These are phyloP conservation scores for Oryza rufipogon DNA, from an alignment of 176 grass and related monocot species.

Conservation along the genomic window DNA sequence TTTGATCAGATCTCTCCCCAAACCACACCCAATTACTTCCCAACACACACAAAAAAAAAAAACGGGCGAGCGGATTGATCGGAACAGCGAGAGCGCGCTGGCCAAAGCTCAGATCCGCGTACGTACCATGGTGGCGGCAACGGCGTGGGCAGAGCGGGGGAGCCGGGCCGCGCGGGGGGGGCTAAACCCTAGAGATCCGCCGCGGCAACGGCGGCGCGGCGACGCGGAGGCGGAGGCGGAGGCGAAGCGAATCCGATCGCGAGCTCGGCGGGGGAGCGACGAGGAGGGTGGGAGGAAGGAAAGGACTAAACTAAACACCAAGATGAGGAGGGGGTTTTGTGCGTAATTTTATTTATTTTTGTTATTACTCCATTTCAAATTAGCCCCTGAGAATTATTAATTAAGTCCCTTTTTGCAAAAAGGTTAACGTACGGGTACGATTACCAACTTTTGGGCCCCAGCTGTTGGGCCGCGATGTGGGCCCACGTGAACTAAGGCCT, in stretches of 20 bases:
- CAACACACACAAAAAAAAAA: not conserved
- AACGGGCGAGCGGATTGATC: not conserved
- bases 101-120: constrained; percentile 48
- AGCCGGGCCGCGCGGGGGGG: not conserved
- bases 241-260: constrained; percentile 42
- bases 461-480: not conserved
- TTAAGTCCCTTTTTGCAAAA: not conserved
- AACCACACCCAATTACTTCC: not conserved
- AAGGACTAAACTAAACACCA: not conserved
- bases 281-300: constrained; percentile 17
- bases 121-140: constrained; percentile 54
- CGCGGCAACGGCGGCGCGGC: not conserved
- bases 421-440: not conserved
- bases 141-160: not conserved
- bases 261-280: constrained; percentile 39
- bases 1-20: constrained; percentile 70
- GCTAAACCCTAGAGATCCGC: constrained; percentile 16
- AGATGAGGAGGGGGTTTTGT: constrained; percentile 24
- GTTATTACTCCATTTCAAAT: constrained; percentile 5
- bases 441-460: not conserved
- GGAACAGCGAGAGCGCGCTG: constrained; percentile 7
- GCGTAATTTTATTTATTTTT: constrained; percentile 38
- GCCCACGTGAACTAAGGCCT: not conserved
- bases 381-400: not conserved
- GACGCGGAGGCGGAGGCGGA: not conserved